These are phyloP conservation scores for Tolypocladium endophyticum DNA, from an alignment of 2,329 filamentous ascomycete species.

Conservation along the genomic window DNA sequence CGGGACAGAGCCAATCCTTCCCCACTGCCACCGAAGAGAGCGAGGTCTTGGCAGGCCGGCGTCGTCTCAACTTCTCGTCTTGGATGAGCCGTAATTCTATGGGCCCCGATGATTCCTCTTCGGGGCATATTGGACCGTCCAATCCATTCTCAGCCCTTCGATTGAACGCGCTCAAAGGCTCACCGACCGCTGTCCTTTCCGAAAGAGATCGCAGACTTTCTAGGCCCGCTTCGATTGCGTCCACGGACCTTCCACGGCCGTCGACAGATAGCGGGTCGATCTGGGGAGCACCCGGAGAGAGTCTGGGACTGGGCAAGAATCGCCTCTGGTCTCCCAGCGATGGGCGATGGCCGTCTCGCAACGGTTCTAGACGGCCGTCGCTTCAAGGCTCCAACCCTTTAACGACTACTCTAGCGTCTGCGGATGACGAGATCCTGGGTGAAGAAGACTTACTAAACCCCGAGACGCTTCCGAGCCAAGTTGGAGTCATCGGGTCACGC, in stretches of 20 bases:
- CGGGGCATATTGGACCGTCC: slow-evolving; percentile 18
- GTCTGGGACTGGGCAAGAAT: slow-evolving; percentile 36
- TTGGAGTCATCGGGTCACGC: slow-evolving; percentile 71
- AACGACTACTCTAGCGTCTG: slow-evolving; percentile 50
- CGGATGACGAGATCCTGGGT: slow-evolving; percentile 54
- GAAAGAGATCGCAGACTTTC: slow-evolving; percentile 50
- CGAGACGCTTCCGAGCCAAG: slow-evolving; percentile 43
- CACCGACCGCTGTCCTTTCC: slow-evolving; percentile 35
- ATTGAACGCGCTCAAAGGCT: slow-evolving; percentile 39
- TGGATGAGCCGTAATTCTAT: slow-evolving; percentile 49
- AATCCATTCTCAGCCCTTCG: slow-evolving; percentile 29
- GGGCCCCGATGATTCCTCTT: slow-evolving; percentile 25
- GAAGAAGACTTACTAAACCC: slow-evolving; percentile 44
- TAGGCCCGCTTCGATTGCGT: slow-evolving; percentile 58
- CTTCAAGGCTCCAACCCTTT: slow-evolving; percentile 61
- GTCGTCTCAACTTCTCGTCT: slow-evolving; percentile 45
- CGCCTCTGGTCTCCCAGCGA: slow-evolving; percentile 57
- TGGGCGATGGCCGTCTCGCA: slow-evolving; percentile 45
- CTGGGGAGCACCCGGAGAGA: slow-evolving; percentile 48
- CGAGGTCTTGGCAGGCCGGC: slow-evolving; percentile 41
- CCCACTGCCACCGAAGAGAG: slow-evolving; percentile 50
- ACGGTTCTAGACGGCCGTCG: slow-evolving; percentile 71
- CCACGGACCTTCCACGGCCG: slow-evolving; percentile 61
- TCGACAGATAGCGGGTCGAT: slow-evolving; percentile 71
- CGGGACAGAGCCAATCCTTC: slow-evolving; percentile 67